These are phyloP conservation scores for Nasturtium officinale DNA, from an alignment of 345 rosid genomes.

Conservation along the genomic window DNA sequence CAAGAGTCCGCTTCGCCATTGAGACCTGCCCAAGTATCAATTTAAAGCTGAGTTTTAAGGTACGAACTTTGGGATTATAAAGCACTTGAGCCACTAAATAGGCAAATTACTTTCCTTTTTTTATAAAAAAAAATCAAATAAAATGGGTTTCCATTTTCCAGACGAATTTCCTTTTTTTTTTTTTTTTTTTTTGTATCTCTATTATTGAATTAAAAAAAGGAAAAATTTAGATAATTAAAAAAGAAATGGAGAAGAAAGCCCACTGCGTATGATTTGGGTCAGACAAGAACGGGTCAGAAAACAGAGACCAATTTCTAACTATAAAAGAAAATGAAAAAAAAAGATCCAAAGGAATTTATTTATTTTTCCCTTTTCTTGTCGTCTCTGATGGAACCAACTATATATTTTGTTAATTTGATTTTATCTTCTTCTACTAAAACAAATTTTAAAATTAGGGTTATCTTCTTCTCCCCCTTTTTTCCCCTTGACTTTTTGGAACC, in stretches of 20 bases:
- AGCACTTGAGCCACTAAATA: no score
- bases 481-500: slow-evolving; percentile 16
- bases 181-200: no score
- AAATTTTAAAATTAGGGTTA: slow-evolving; percentile 39
- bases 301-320: slow-evolving; percentile 30
- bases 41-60: slow-evolving; percentile 5
- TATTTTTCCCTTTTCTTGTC: slow-evolving; percentile 16
- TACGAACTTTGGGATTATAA: no score
- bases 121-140: no score
- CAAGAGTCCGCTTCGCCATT: slow-evolving; percentile 91
- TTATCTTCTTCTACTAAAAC: slow-evolving; percentile 22
- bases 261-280: slow-evolving; percentile 38
- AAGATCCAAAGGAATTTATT: neutral
- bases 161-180: no score
- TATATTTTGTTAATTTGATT: slow-evolving; percentile 24
- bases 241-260: slow-evolving; percentile 20
- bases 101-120: neutral
- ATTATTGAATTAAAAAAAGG: neutral
- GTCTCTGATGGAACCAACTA: slow-evolving; percentile 6
- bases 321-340: neutral
- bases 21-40: slow-evolving; percentile 60
- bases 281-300: slow-evolving; percentile 40
- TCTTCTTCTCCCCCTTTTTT: neutral
- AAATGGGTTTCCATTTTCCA: no score
- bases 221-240: neutral